Evolutionary conservation across 177 flowering plant species (phyloP).

Genomic region (Vitis hybrid): DNA sequence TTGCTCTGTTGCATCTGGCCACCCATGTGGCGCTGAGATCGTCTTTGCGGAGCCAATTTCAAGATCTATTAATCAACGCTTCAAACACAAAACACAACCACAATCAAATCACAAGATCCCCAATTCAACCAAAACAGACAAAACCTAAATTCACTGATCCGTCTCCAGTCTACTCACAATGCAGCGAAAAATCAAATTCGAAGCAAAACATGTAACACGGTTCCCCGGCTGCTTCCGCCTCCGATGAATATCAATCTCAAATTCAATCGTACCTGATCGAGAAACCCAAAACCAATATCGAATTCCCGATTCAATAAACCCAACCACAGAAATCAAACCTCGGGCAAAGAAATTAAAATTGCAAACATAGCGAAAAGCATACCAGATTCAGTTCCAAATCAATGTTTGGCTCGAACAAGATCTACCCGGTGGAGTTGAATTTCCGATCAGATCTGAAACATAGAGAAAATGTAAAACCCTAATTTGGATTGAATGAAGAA

Average conservation of each 20-base stretch:
- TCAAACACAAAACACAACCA: conserved; percentile 17
- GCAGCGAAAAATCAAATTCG: conserved; percentile 39
- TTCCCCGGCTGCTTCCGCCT: too few species aligned
- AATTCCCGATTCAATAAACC: background rate
- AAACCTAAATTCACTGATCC: conserved; percentile 14
- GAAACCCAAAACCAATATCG: background rate
- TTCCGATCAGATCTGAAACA: conserved; percentile 15
- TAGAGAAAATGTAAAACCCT: conserved; percentile 16
- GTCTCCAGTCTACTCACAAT: conserved; percentile 30
- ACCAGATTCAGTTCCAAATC: background rate
- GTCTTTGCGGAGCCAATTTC: conserved; percentile 95
- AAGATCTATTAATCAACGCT: conserved; percentile 40
- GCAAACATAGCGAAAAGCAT: background rate
- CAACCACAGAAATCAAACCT: background rate
- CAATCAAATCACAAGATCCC: background rate
- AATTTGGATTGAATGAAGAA: background rate
- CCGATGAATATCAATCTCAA: conserved; percentile 1
- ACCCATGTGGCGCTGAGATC: conserved; percentile 95
- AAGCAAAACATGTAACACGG: conserved; percentile 34
- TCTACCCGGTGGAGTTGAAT: background rate
- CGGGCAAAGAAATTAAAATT: too few species aligned
- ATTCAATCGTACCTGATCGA: conserved; percentile 2
- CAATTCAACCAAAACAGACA: background rate
- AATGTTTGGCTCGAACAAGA: background rate
- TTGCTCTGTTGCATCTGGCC: conserved; percentile 99